Evolutionary conservation across 495 filamentous ascomycete genomes (phyloP).

Genomic region (Letharia lupina): DNA sequence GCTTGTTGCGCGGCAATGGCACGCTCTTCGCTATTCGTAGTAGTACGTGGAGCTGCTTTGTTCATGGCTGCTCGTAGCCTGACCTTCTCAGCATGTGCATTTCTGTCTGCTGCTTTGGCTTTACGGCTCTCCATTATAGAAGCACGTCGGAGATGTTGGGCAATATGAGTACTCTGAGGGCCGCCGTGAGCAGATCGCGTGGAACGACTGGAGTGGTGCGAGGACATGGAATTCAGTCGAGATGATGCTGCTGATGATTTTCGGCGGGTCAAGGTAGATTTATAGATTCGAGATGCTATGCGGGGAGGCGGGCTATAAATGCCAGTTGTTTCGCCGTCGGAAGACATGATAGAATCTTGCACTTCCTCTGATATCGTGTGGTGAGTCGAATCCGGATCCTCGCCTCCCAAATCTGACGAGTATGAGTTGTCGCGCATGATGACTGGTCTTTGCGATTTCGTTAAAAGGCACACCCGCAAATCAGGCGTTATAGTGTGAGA

Average conservation of each 20-base stretch:
- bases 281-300: slow-evolving; percentile 78
- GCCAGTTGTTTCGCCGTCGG: slow-evolving; percentile 35
- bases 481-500: neutral
- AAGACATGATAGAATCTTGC: slow-evolving; percentile 29
- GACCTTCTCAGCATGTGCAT: slow-evolving; percentile 95
- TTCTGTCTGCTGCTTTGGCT: slow-evolving; percentile 84
- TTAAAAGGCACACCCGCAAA: neutral
- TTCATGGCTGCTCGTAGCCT: slow-evolving; percentile 77
- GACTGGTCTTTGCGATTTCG: neutral
- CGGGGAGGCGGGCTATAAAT: slow-evolving; percentile 64
- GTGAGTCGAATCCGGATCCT: slow-evolving; percentile 20
- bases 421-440: slow-evolving; percentile 12
- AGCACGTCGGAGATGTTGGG: slow-evolving; percentile 81
- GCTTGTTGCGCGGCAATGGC: slow-evolving; percentile 86
- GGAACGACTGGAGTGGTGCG: slow-evolving; percentile 66
- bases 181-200: slow-evolving; percentile 54
- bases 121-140: slow-evolving; percentile 91
- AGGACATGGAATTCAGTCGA: slow-evolving; percentile 82
- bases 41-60: slow-evolving; percentile 61
- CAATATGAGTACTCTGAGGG: slow-evolving; percentile 71
- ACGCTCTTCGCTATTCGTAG: slow-evolving; percentile 63
- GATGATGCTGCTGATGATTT: slow-evolving; percentile 81
- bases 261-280: slow-evolving; percentile 55
- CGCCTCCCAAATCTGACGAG: slow-evolving; percentile 21
- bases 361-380: slow-evolving; percentile 23